A percentile compares a stretch with the other conserved stretches of the same genome.
Evolutionary conservation across 129 eudicot genomes (phyloP).

Genomic region (Chrysanthemum lavandulifolium): DNA sequence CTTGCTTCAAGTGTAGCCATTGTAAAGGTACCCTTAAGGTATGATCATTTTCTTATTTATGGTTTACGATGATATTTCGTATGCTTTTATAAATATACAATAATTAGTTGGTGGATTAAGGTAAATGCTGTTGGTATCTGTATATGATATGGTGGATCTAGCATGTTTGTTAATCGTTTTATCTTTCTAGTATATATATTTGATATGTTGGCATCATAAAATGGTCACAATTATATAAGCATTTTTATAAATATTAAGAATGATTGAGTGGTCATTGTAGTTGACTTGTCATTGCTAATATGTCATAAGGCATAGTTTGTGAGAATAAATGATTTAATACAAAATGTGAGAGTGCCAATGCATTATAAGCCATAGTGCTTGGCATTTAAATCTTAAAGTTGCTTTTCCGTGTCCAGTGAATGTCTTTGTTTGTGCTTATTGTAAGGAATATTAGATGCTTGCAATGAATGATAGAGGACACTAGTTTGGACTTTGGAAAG

Average conservation of each 20-base stretch:
- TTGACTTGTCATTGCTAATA: slow-evolving; percentile 11
- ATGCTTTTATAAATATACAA: neutral
- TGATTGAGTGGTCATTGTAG: slow-evolving; percentile 6
- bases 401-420: neutral
- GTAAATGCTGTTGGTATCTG: slow-evolving; percentile 6
- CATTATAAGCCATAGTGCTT: neutral
- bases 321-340: slow-evolving; percentile 1
- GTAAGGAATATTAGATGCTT: neutral
- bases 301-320: neutral
- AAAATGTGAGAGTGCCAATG: slow-evolving; percentile 12
- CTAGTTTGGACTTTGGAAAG: slow-evolving; percentile 10
- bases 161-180: slow-evolving; percentile 17
- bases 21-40: slow-evolving; percentile 95
- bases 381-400: neutral
- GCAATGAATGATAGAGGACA: slow-evolving; percentile 2
- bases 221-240: neutral
- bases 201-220: slow-evolving; percentile 14
- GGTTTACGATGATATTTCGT: too few relatives aligned
- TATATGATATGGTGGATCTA: slow-evolving; percentile 19
- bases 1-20: slow-evolving; percentile 91
- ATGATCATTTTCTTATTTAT: slow-evolving; percentile 7
- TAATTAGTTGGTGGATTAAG: slow-evolving; percentile 11
- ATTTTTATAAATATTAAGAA: slow-evolving; percentile 5
- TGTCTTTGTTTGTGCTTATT: slow-evolving; percentile 3
- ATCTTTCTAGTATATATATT: slow-evolving; percentile 5